Evolutionary conservation across 768 basidiomycete genomes (phyloP), one percentile per base, ranked within the genome.

Genomic region (Lactifluus echinatus): DNA sequence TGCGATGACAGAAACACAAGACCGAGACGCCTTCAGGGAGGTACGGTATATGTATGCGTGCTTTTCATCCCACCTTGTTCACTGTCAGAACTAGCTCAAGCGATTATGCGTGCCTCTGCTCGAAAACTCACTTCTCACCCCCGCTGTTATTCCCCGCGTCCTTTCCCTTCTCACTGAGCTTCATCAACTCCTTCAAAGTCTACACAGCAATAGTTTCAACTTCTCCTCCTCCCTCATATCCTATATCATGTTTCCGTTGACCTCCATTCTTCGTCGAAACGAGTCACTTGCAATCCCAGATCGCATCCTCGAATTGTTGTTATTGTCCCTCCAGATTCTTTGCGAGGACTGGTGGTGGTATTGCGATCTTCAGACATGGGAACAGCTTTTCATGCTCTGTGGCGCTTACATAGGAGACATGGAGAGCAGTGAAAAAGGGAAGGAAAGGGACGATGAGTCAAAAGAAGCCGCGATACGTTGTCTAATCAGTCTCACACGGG

Each of bases 201-300:
- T 79, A 24, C 70, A 75, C 10, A 61, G 71, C 12, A 70, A 73
- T 8, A 68, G 69, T 8, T 57, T 64, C 34, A 50, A 68, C 4
- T 75, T 91, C 34, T 74, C 79, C 1, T 66, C 79, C 0, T 78
- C 79, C 15, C 75, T 93, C 47, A 80, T 91, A 43, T 84, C 87
- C 44, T 98, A 97, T 69, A 74, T 83, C 28, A 89, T 94, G 71
- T 87, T 92, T 64, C 95, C 95, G 3, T 69, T 97, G 39, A 92
- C 92, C 2, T 81, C 84, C 28, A 81, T 96, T 49, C 77, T 97
- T 34, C 84, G 87, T 48, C 83, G 89, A 31, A 91, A 93, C 67
- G 65, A 78, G 15, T 78, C 84, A 2, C 66, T 77, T 6, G 73
- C 78, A 14, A 85, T 95, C 46, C 87, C 91, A 8, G 85, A 93